A percentile compares a stretch with the other conserved stretches of the same genome.
phyloP scores from a whole-genome alignment of 2,329 filamentous ascomycete genomes.

The Fusarium beomiforme region DNA sequence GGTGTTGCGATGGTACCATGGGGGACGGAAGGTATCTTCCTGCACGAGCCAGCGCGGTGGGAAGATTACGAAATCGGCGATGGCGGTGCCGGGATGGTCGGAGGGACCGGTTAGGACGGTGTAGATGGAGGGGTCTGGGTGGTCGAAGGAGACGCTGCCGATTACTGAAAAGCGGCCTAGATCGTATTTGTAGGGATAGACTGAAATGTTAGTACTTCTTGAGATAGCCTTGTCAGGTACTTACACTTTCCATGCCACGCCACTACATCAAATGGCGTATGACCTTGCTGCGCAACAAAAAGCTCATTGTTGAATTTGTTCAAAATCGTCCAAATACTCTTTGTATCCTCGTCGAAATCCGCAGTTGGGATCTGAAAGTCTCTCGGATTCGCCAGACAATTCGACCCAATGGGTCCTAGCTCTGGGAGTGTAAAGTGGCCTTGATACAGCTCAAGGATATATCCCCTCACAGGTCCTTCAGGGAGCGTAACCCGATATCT shows the following conservation, averaged over 20 bases:
- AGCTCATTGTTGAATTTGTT: constrained; percentile 74
- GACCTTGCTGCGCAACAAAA: constrained; percentile 66
- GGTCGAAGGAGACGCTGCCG: constrained; percentile 71
- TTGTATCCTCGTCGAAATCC: constrained; percentile 71
- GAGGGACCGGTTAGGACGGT: constrained; percentile 75
- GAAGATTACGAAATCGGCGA: constrained; percentile 80
- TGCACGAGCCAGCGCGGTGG: constrained; percentile 76
- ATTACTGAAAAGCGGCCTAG: constrained; percentile 80
- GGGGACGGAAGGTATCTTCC: constrained; percentile 76
- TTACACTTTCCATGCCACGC: constrained; percentile 79
- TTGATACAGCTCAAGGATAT: constrained; percentile 78
- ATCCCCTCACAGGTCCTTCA: constrained; percentile 71
- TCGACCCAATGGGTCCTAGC: constrained; percentile 77
- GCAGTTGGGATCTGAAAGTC: constrained; percentile 81
- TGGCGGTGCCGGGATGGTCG: constrained; percentile 67
- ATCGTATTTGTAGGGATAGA: constrained; percentile 81
- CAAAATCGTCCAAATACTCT: constrained; percentile 59
- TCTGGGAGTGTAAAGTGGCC: constrained; percentile 77
- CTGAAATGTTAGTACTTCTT: constrained; percentile 7
- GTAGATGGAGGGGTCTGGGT: constrained; percentile 83
- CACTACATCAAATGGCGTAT: constrained; percentile 82
- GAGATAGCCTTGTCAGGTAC: neutral
- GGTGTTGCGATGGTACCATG: constrained; percentile 78
- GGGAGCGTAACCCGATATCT: constrained; percentile 75
- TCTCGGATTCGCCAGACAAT: constrained; percentile 75